A percentile compares a stretch with the other conserved stretches of the same genome.
Conservation (phyloP, 768 basidiomycete species). For the Phallus indusiatus region DNA sequence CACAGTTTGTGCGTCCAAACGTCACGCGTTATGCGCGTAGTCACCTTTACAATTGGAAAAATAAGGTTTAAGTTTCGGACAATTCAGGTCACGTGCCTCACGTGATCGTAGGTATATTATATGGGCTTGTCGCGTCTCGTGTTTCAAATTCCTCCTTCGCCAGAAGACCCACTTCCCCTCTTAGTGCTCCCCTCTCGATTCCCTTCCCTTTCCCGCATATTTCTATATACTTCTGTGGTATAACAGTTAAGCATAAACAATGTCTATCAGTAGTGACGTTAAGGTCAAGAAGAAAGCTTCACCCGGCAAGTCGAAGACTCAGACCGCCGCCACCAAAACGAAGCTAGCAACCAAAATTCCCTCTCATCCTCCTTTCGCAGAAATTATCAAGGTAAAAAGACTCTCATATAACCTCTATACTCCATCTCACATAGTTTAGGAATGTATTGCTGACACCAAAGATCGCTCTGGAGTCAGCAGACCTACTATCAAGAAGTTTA, state of each 20-base stretch:
- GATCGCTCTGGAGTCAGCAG: slow-evolving; percentile 72
- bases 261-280: slow-evolving; percentile 4
- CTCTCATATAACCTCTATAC: neutral
- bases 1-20: slow-evolving; percentile 24
- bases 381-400: slow-evolving; percentile 28
- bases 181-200: neutral
- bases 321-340: slow-evolving; percentile 16
- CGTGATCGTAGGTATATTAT: slow-evolving; percentile 2
- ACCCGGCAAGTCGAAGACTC: slow-evolving; percentile 5
- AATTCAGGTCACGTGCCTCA: slow-evolving; percentile 2
- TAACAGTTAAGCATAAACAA: neutral
- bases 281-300: slow-evolving; percentile 9
- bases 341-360: slow-evolving; percentile 19
- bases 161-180: neutral
- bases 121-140: neutral
- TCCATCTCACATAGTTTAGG: slow-evolving; percentile 31
- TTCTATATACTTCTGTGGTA: neutral
- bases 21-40: neutral
- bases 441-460: slow-evolving; percentile 58
- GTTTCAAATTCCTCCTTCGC: neutral
- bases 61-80: slow-evolving; percentile 3
- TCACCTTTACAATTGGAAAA: neutral
- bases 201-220: neutral
- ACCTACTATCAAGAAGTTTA: slow-evolving; percentile 74
- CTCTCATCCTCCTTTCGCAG: slow-evolving; percentile 28